Evolutionary conservation across 768 basidiomycete species (phyloP), one percentile per base, ranked within the genome.

Genomic region (Amanita thiersii): DNA sequence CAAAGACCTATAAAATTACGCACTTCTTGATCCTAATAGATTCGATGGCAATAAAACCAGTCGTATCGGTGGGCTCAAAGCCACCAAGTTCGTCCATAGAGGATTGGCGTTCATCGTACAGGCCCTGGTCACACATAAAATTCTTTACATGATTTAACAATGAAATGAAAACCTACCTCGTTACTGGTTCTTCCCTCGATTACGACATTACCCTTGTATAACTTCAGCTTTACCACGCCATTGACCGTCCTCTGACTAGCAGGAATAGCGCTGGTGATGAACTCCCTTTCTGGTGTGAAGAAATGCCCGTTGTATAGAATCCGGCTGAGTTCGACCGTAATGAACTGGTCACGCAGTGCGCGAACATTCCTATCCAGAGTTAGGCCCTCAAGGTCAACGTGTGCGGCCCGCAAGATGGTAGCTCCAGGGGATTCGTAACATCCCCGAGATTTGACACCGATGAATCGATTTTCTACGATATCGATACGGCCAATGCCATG

Each of bases 1-100:
- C 18, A 48, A 32, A 37, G 11, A 33, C 28, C 24, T 10, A 48
- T 37, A 4, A 25, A 31, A 29, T 15, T 32, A 66, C 82, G 47
- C 58, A 94, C 82, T 96, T 92, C 73, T 96, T 97, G 63, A 99
- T 91, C 35, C 96, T 80, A 62, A 99, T 98, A 23, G 89, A 89
- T 61, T 96, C 89, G 50, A 99, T 97, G 56, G 86, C 82, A 64
- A 98, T 97, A 73, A 98, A 98, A 3, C 93, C 93, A 37, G 86
- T 77, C 25, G 92, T 92, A 56, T 94, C 91, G 23, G 86, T 88
- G 15, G 93, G 93, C 66, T 94, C 90, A 64, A 99, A 98, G 31
- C 93, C 94, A 47, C 96, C 94, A 44, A 97, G 80, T 66, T 94
- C 92, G 61, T 99, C 96, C 96, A 99, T 98, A 41, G 92, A 96